Percentiles rank a stretch among this genome's conserved stretches.
Evolutionary conservation across 768 basidiomycete genomes (phyloP).

Genomic region (Tubosaeta sp.): DNA sequence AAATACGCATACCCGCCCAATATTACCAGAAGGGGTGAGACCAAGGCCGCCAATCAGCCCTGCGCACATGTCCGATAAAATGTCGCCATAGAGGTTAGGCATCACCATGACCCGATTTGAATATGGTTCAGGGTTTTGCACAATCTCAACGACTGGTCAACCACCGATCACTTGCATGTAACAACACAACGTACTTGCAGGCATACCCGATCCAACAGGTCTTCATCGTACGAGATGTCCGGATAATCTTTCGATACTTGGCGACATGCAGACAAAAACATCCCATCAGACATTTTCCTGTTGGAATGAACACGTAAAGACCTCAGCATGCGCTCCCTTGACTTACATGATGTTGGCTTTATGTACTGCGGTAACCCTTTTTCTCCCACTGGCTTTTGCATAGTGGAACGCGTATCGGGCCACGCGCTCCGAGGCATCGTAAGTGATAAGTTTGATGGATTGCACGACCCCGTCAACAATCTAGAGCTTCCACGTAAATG

Average conservation of each 20-base stretch:
- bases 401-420: constrained; percentile 99
- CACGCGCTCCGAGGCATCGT: constrained; percentile 97
- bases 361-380: constrained; percentile 96
- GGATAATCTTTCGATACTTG: constrained; percentile 96
- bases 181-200: constrained; percentile 61
- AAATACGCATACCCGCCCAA: constrained; percentile 67
- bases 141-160: constrained; percentile 51
- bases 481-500: constrained; percentile 36
- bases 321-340: neutral
- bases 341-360: constrained; percentile 98
- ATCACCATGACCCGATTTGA: constrained; percentile 99
- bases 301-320: constrained; percentile 14
- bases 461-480: constrained; percentile 97
- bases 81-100: constrained; percentile 97
- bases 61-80: constrained; percentile 97
- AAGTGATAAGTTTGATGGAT: constrained; percentile 99
- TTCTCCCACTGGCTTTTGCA: constrained; percentile 81
- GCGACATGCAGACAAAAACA: constrained; percentile 98
- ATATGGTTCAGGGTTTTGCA: constrained; percentile 90
- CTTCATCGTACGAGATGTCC: constrained; percentile 90
- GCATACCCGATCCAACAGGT: constrained; percentile 94
- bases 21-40: constrained; percentile 96
- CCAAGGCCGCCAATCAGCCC: constrained; percentile 98
- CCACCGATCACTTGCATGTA: neutral
- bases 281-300: constrained; percentile 99